Evolutionary conservation across 2,329 filamentous ascomycete genomes (phyloP), one percentile per base, ranked within the genome.

Genomic region (Aspergillus terreus): DNA sequence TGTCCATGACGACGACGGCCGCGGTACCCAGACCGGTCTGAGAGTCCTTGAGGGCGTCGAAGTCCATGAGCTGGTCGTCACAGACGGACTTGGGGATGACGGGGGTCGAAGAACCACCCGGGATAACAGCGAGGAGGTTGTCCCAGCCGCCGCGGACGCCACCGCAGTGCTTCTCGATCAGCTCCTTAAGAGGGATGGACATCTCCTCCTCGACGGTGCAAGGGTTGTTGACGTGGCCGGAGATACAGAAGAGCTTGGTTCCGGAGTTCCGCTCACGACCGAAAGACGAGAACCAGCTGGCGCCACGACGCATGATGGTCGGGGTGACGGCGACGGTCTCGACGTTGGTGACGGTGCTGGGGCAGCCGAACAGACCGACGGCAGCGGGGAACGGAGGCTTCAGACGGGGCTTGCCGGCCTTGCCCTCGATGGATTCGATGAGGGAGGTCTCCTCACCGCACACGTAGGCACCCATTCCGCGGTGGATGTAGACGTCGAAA

Each of bases 201-300:
- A 99, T 99, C 78, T 99, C 94, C 78, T 99, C 94, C 75, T 99
- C 94, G 55, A 99, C 94, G 1, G 94, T 97, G 73, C 84, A 90
- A 49, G 94, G 94, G 79, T 97, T 95, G 82, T 99, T 99, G 78
- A 99, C 94, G 73, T 97, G 90, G 25, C 94, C 94, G 49, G 92
- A 97, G 71, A 99, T 97, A 66, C 92, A 96, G 80, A 88, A 99
- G 40, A 99, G 87, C 81, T 99, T 99, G 59, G 94, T 99, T 66
- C 94, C 94, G 64, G 90, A 83, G 78, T 99, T 99, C 61, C 94
- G 87, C 78, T 97, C 92, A 63, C 94, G 91, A 48, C 94, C 94
- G 69, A 99, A 97, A 47, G 83, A 78, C 58, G 89, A 90, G 71
- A 99, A 99, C 94, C 94, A 99, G 76, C 72, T 86, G 58, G 85